These are phyloP conservation scores for Salix dunnii DNA, from an alignment of 345 rosid genomes.

Conservation along the genomic window DNA sequence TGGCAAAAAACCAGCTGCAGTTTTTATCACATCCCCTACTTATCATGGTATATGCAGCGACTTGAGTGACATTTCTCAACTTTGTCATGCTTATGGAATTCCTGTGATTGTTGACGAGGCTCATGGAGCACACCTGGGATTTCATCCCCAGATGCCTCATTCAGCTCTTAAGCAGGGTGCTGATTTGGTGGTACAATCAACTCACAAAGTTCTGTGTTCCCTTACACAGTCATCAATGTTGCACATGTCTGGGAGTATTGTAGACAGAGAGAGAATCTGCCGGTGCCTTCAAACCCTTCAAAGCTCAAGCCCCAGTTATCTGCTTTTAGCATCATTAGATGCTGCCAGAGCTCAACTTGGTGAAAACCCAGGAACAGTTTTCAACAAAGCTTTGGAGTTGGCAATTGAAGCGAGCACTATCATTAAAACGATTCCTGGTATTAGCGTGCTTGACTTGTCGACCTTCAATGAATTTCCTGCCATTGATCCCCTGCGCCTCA, in stretches of 20 bases:
- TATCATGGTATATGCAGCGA: conserved; percentile 66
- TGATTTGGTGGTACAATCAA: conserved; percentile 30
- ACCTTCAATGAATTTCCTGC: conserved; percentile 27
- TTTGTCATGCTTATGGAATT: conserved; percentile 45
- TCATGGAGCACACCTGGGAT: conserved; percentile 46
- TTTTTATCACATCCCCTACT: conserved; percentile 61
- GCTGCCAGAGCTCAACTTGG: conserved; percentile 58
- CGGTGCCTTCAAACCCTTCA: conserved; percentile 52
- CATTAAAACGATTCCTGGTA: conserved; percentile 33
- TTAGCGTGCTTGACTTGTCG: conserved; percentile 30
- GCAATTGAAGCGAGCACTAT: conserved; percentile 29
- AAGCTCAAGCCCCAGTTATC: conserved; percentile 55
- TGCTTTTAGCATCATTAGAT: conserved; percentile 56
- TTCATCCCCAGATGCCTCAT: conserved; percentile 23
- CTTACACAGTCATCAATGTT: conserved; percentile 67
- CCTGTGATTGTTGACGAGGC: conserved; percentile 61
- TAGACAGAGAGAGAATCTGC: conserved; percentile 43
- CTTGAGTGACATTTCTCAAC: conserved; percentile 37
- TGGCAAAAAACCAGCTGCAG: conserved; percentile 48
- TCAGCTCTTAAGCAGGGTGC: conserved; percentile 26
- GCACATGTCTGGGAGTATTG: conserved; percentile 47
- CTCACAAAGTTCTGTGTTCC: conserved; percentile 34
- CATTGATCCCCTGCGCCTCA: conserved; percentile 53
- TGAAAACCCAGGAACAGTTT: conserved; percentile 38
- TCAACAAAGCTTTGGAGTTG: conserved; percentile 36